phyloP scores from a whole-genome alignment of 345 rosid species.

The Schrenkiella parvula region DNA sequence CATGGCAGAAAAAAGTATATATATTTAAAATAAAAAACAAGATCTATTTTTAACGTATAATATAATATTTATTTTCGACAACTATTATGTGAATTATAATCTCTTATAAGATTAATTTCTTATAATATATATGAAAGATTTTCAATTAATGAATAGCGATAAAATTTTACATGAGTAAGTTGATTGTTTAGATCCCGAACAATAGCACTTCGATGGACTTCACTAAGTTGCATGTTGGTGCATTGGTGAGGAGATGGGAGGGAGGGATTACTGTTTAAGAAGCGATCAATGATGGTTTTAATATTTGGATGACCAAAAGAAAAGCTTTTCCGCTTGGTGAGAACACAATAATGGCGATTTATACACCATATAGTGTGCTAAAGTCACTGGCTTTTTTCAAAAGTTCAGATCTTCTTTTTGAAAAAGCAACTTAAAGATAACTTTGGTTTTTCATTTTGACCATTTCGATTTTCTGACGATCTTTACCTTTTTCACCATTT shows the following conservation, averaged over 20 bases:
- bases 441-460: constrained; percentile 16
- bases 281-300: constrained; percentile 36
- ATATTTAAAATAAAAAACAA: too few relatives aligned
- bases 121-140: not conserved
- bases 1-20: too few relatives aligned
- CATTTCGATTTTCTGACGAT: constrained; percentile 20
- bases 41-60: too few relatives aligned
- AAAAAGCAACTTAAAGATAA: too few relatives aligned
- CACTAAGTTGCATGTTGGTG: constrained; percentile 14
- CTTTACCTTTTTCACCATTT: constrained; percentile 35
- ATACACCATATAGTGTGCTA: constrained; percentile 19
- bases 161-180: too few relatives aligned
- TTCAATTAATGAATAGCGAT: too few relatives aligned
- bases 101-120: too few relatives aligned
- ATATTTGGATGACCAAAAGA: constrained; percentile 54
- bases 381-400: constrained; percentile 28
- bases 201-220: constrained; percentile 39
- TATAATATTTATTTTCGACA: not conserved
- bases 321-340: constrained; percentile 38
- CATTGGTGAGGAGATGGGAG: not conserved
- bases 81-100: too few relatives aligned
- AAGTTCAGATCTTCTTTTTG: too few relatives aligned
- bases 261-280: constrained; percentile 28
- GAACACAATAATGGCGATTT: constrained; percentile 6
- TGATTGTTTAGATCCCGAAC: constrained; percentile 42